Base-by-base conservation (phyloP, 306 rosid species). In the Canavalia ensiformis region DNA sequence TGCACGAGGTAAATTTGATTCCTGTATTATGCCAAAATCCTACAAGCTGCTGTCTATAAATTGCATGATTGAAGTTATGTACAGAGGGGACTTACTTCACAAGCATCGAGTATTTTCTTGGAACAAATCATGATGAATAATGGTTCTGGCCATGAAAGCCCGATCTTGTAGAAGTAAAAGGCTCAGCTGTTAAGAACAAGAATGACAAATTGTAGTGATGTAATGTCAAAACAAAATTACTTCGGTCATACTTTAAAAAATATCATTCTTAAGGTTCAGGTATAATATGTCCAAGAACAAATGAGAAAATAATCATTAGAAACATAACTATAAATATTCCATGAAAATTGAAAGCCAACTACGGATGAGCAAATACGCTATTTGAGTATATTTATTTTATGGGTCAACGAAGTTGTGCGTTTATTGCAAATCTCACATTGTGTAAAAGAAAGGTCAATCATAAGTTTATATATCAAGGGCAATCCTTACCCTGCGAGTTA, bases 151-250 rank as follows among this genome's bases (percentile, higher is more conserved):
- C 89, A 1, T 47, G 80, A 78, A 72, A 84, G 63, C 85, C 80
- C 10, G 81, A 79, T 82, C 93, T 82, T 78, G 78, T 12, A 56
- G 95, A 86, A 60, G 91, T 72, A 79, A 81, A 69, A 44, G 87
- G 94, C 82, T 83, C 90, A 2, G 82, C 96, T 93, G 89, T 83
- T 42, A 10, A 74, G 71, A 77, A n/a, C 69, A 41, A 78, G 57
- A 85, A 83, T 39, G 78, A 33, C 50, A 82, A 75, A 68, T 60
- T 37, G 70, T 2, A 8, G 65, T 62, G 45, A 60, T 28, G 55
- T 3, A 47, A 74, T 69, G 68, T 78, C 72, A 69, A 62, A 60
- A 55, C 69, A 74, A 79, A 75, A 79, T 49, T 68, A 69, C 41
- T 47, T 60, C 29, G 10, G 12, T 7, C 8, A 80, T 39, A 50